Evolutionary conservation across 768 basidiomycete species (phyloP), one percentile per base, ranked within the genome.

Genomic region (Kwoniella heveanensis): DNA sequence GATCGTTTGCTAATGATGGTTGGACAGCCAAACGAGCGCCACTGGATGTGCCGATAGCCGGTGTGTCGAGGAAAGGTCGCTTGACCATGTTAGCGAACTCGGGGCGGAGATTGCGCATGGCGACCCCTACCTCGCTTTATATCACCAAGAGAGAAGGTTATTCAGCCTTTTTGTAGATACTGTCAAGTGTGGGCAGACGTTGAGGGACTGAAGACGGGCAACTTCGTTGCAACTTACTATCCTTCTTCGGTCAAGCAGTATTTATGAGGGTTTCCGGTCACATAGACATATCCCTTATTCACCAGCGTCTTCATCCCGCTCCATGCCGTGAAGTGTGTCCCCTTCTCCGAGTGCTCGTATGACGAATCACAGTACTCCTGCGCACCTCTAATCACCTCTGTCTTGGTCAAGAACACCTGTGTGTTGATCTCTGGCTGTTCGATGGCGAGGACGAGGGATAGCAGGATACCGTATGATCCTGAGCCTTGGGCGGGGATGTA

Each of bases 191-290:
- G n/a, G n/a, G 39, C 17, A 22, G 32, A 32, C 13, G 32, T 32
- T 32, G 5, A 32, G 32, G 5, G 32, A n/a, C n/a, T n/a, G 32
- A 6, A 13, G 32, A 6, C 32, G 32, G 5, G 13, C 7, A 32
- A 32, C 13, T 5, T 13, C 13, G 32, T 15, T 8, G 9, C 47
- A 1, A 77, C 76, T 76, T 57, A 77, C 76, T 75, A 73, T 50
- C 76, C 76, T 49, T 76, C 74, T 51, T 75, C 72, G 10, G 74
- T 76, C 62, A 77, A 69, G 61, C 74, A 73, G 49, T 70, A 70
- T 27, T 71, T 75, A 21, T 73, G 66, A 19, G 76, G 76, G 53
- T 70, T 75, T 2, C 76, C 74, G 26, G 68, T 72, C 6, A 68
- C 61, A 46, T 77, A 77, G 6, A 76, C 72, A 68, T 71, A 74